A percentile compares a stretch with the other conserved stretches of the same genome.
Conservation (phyloP, 805 yeast genomes). For the Lipomyces mesembrius region DNA sequence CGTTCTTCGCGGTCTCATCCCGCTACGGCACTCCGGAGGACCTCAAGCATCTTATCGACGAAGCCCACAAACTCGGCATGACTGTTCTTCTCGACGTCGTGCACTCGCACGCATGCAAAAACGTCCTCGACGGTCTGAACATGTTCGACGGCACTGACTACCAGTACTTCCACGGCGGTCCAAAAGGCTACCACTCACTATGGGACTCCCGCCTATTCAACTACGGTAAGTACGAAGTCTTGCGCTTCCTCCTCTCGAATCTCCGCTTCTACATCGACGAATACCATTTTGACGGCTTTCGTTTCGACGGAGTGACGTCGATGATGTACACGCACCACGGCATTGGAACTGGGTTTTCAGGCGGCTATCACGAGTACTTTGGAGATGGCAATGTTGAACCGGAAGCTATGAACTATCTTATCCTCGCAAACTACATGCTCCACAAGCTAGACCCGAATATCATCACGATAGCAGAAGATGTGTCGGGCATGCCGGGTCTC, state of each 20-base stretch:
- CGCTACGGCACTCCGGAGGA: constrained; percentile 96
- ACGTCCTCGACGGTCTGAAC: constrained; percentile 91
- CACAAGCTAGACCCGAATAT: constrained; percentile 58
- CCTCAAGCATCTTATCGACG: constrained; percentile 83
- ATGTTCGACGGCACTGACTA: constrained; percentile 94
- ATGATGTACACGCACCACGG: constrained; percentile 95
- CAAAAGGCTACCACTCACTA: constrained; percentile 81
- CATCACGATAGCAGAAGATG: constrained; percentile 92
- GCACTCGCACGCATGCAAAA: constrained; percentile 94
- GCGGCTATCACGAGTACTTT: constrained; percentile 90
- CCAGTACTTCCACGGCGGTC: constrained; percentile 92
- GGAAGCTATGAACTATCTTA: constrained; percentile 84
- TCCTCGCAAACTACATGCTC: constrained; percentile 86
- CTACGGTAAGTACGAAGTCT: constrained; percentile 88
- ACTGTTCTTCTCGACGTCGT: constrained; percentile 88
- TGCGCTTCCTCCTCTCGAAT: constrained; percentile 82
- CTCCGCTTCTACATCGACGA: constrained; percentile 81
- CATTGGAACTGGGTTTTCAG: constrained; percentile 82
- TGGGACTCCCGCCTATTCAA: constrained; percentile 98
- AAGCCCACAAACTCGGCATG: constrained; percentile 87
- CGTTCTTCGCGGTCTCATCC: constrained; percentile 86
- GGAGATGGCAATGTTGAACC: constrained; percentile 73
- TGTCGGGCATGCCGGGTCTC: constrained; percentile 94
- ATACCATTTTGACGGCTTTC: constrained; percentile 88
- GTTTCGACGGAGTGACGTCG: constrained; percentile 95